A percentile compares a stretch with the other conserved stretches of the same genome.
phyloP scores from a whole-genome alignment of 2,329 filamentous ascomycete genomes.

The Penicillium sp. region DNA sequence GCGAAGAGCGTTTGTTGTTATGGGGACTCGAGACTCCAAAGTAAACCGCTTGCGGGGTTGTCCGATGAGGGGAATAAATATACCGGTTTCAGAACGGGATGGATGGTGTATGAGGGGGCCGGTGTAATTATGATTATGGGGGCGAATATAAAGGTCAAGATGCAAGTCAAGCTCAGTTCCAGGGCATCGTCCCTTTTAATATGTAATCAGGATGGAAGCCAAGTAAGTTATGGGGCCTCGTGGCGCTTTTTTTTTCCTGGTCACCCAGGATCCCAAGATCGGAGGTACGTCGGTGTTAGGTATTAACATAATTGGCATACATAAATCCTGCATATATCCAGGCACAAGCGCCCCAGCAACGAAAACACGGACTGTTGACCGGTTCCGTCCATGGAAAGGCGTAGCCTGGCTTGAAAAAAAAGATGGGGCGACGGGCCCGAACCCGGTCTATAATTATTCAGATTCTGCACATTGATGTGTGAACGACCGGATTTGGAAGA shows the following conservation, averaged over 20 bases:
- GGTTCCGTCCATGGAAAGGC: constrained; percentile 2
- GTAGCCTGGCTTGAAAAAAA: background rate
- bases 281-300: constrained; percentile 10
- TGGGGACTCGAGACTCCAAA: background rate
- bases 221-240: background rate
- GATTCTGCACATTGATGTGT: background rate
- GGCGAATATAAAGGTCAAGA: background rate
- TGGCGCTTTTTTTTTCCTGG: constrained; percentile 10
- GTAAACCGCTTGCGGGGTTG: constrained; percentile 12
- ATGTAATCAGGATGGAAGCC: background rate
- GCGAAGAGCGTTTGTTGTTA: background rate
- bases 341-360: constrained; percentile 1
- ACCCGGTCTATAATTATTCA: background rate
- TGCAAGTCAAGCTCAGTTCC: background rate
- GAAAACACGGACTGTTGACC: background rate
- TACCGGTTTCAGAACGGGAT: constrained; percentile 5
- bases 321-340: constrained; percentile 11
- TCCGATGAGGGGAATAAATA: background rate
- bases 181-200: constrained; percentile 1
- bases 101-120: background rate
- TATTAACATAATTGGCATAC: constrained; percentile 8
- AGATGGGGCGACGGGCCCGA: background rate
- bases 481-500: background rate
- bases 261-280: background rate
- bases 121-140: background rate